Percentiles rank a stretch among this genome's conserved stretches.
phyloP scores from a whole-genome alignment of 371 early-diverging fungal genomes.

The Mucor circinelloides region DNA sequence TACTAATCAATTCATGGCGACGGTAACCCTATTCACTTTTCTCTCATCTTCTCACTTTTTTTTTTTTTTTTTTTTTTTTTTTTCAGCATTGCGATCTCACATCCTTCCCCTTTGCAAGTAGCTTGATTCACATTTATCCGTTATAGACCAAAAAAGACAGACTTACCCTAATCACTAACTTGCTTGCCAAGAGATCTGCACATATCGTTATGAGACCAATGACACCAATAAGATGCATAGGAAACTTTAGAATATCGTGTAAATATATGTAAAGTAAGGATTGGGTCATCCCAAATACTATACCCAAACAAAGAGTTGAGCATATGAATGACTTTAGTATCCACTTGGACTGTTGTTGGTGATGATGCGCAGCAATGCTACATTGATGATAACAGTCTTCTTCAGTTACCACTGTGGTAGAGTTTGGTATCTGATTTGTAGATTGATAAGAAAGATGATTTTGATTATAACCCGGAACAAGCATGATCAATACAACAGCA shows the following conservation, averaged over 20 bases:
- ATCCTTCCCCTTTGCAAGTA: not conserved
- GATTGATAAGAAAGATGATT: not conserved
- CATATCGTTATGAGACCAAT: constrained; percentile 8
- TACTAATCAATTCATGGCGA: not conserved
- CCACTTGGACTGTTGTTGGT: constrained; percentile 8
- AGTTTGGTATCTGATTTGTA: not conserved
- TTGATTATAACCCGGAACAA: constrained; percentile 5
- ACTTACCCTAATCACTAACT: constrained; percentile 5
- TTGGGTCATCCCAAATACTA: constrained; percentile 21
- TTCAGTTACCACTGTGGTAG: not conserved
- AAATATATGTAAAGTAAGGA: constrained; percentile 15
- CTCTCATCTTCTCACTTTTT: not conserved
- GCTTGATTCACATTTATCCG: too few relatives aligned
- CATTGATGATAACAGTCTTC: constrained; percentile 10
- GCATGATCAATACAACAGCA: constrained; percentile 8
- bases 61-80: not conserved
- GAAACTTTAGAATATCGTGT: constrained; percentile 12
- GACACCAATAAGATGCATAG: constrained; percentile 21
- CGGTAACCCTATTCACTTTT: not conserved
- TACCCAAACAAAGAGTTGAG: constrained; percentile 15
- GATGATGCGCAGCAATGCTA: not conserved
- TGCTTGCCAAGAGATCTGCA: constrained; percentile 16
- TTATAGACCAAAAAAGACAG: not conserved
- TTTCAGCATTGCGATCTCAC: not conserved
- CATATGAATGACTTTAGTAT: constrained; percentile 11